These are phyloP conservation scores for Crepidotus variabilis DNA, from an alignment of 768 basidiomycete genomes.

Conservation along the genomic window DNA sequence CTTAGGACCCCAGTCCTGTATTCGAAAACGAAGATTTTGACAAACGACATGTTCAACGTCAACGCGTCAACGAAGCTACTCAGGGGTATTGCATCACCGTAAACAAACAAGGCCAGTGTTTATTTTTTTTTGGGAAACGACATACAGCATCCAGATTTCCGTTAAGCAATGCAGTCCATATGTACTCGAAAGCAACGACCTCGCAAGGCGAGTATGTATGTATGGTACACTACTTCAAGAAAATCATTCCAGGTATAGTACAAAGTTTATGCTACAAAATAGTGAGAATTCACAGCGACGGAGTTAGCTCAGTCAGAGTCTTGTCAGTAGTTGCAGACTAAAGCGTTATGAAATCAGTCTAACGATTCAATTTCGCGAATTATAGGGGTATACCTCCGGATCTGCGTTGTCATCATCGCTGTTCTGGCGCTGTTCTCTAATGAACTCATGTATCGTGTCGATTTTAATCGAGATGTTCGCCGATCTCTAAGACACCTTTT, in stretches of 20 bases:
- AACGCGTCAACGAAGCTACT: no score
- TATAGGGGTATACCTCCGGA: slow-evolving; percentile 20
- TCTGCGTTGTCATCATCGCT: slow-evolving; percentile 14
- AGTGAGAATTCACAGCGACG: neutral
- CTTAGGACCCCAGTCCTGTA: neutral
- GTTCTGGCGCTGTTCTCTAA: slow-evolving; percentile 30
- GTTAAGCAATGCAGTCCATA: neutral
- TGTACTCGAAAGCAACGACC: neutral
- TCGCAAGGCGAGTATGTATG: neutral
- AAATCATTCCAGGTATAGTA: neutral
- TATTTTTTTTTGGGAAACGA: no score
- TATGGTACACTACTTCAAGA: neutral
- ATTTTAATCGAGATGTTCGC: slow-evolving; percentile 63
- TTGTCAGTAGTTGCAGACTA: neutral
- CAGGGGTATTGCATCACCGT: no score
- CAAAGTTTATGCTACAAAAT: neutral
- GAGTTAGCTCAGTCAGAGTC: neutral
- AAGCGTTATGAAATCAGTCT: neutral
- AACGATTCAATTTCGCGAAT: neutral
- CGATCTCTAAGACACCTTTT: slow-evolving; percentile 27
- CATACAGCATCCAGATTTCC: neutral
- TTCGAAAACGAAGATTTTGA: neutral
- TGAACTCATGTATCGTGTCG: slow-evolving; percentile 53
- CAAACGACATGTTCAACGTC: no score
- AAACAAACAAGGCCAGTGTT: no score